Evolutionary conservation across 306 rosid genomes (phyloP).

Genomic region (Cucurbita ficifolia): DNA sequence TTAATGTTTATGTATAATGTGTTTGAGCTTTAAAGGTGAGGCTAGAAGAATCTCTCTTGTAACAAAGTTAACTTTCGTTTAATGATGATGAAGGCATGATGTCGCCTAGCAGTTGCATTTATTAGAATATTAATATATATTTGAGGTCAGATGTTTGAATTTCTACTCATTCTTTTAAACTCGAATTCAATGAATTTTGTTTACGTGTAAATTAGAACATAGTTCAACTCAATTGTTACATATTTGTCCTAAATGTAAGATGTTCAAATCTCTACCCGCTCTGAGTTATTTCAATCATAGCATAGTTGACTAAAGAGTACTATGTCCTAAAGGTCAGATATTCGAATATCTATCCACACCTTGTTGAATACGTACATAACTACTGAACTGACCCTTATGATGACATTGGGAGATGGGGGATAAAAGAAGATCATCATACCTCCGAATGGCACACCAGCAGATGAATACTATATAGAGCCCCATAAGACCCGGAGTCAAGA

Average conservation of each 20-base stretch:
- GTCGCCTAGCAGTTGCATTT: neutral
- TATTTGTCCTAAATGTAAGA: no score
- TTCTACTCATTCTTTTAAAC: neutral
- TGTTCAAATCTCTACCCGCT: no score
- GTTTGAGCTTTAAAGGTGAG: neutral
- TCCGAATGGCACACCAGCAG: conserved; percentile 96
- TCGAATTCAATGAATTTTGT: neutral
- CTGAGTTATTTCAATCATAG: no score
- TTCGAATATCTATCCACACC: no score
- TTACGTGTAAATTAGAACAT: no score
- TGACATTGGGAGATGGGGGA: neutral
- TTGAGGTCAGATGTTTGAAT: no score
- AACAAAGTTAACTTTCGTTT: neutral
- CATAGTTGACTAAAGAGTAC: no score
- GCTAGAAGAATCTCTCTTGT: neutral
- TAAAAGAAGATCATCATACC: conserved; percentile 27
- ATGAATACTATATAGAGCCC: conserved; percentile 88
- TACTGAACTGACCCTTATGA: neutral
- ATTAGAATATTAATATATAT: no score
- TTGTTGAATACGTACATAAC: neutral
- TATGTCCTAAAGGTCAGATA: no score
- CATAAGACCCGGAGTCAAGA: conserved; percentile 85
- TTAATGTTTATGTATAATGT: neutral
- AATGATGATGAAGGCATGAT: neutral
- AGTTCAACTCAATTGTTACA: no score